Evolutionary conservation across 495 filamentous ascomycete species (phyloP).

Genomic region (Penicillium desertorum): DNA sequence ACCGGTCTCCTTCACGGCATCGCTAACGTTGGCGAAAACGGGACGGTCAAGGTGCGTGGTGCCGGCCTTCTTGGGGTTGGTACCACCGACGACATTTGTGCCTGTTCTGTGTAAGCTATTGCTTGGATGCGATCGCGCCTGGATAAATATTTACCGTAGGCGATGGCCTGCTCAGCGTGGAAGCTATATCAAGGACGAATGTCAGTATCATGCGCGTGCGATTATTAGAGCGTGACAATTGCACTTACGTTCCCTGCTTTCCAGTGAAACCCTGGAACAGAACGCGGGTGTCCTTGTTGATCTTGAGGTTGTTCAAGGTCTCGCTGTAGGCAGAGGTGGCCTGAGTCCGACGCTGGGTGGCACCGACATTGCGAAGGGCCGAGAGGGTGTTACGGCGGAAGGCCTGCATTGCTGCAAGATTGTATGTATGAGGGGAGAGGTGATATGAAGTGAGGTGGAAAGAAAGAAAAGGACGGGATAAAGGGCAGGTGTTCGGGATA

Average conservation of each 20-base stretch:
- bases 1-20: constrained; percentile 88
- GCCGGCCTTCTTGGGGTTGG: constrained; percentile 98
- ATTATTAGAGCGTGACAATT: neutral
- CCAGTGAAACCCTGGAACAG: constrained; percentile 98
- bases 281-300: constrained; percentile 89
- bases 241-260: constrained; percentile 94
- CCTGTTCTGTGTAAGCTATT: constrained; percentile 56
- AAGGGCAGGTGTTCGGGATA: constrained; percentile 31
- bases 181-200: constrained; percentile 61
- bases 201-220: constrained; percentile 41
- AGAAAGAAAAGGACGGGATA: constrained; percentile 21
- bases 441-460: constrained; percentile 26
- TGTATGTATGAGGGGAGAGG: constrained; percentile 18
- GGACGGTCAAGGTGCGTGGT: constrained; percentile 83
- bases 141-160: constrained; percentile 68
- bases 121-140: constrained; percentile 20
- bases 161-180: constrained; percentile 96
- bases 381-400: constrained; percentile 52
- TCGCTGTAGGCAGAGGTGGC: constrained; percentile 68
- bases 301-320: constrained; percentile 87
- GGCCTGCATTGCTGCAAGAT: constrained; percentile 51
- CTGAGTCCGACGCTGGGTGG: constrained; percentile 61
- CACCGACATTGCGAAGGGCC: constrained; percentile 49
- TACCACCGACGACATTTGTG: constrained; percentile 96
- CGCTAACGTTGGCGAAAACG: constrained; percentile 85